A percentile compares a stretch with the other conserved stretches of the same genome.
These are phyloP conservation scores for Aspergillus sp. DNA, from an alignment of 2,329 filamentous ascomycete genomes.

Conservation along the genomic window DNA sequence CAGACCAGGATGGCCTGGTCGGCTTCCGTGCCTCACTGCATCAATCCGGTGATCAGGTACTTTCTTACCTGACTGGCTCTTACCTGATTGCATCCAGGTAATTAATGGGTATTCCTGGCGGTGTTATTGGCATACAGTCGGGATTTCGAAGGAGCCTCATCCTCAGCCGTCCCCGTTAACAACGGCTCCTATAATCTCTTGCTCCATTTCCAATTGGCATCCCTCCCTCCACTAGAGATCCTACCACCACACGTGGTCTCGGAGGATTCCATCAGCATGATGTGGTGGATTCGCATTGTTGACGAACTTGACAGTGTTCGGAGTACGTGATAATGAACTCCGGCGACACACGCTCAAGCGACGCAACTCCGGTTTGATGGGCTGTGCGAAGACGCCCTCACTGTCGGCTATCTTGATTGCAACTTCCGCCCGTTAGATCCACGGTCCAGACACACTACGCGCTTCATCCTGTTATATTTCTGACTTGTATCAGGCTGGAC, in stretches of 20 bases:
- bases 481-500: too few relatives aligned
- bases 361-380: not conserved
- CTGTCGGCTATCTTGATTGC: too few relatives aligned
- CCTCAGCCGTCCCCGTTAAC: not conserved
- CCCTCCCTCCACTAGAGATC: not conserved
- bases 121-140: not conserved
- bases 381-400: too few relatives aligned
- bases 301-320: not conserved
- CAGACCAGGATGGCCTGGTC: not conserved
- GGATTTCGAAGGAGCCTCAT: not conserved
- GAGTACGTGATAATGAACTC: not conserved
- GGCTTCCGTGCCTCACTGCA: too few relatives aligned
- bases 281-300: not conserved
- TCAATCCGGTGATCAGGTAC: not conserved
- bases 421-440: too few relatives aligned
- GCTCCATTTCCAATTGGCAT: not conserved
- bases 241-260: not conserved
- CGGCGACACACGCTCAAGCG: not conserved
- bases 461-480: too few relatives aligned
- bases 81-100: not conserved
- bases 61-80: not conserved
- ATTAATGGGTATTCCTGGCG: not conserved
- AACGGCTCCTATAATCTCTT: not conserved
- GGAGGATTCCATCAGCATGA: not conserved
- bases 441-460: too few relatives aligned